A percentile compares a stretch with the other conserved stretches of the same genome.
Evolutionary conservation across 345 rosid genomes (phyloP).

Genomic region (Limnanthes douglasii): DNA sequence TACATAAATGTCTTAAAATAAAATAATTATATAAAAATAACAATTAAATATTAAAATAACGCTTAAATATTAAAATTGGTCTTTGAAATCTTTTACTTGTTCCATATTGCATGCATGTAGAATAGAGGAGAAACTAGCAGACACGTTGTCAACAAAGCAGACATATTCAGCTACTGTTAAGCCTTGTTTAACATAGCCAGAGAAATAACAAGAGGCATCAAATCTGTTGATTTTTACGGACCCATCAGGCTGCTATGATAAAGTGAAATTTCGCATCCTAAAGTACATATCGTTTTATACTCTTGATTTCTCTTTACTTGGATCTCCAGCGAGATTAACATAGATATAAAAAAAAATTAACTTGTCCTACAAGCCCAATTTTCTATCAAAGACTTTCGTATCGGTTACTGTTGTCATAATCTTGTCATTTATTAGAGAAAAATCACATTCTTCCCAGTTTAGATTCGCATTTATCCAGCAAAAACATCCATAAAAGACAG

Average conservation of each 20-base stretch:
- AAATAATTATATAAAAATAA: no score
- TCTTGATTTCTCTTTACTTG: background rate
- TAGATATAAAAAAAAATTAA: background rate
- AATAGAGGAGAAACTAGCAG: constrained; percentile 14
- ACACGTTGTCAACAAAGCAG: constrained; percentile 13
- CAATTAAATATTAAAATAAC: no score
- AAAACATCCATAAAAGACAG: no score
- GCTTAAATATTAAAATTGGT: no score
- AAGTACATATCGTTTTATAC: background rate
- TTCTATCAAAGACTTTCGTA: constrained; percentile 5
- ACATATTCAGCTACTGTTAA: constrained; percentile 13
- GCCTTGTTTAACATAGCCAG: constrained; percentile 3
- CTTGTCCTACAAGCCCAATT: background rate
- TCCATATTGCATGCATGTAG: constrained; percentile 8
- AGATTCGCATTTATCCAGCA: constrained; percentile 10
- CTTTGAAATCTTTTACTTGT: constrained; percentile 12
- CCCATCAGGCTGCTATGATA: background rate
- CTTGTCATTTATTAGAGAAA: background rate
- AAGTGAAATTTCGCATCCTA: constrained; percentile 2
- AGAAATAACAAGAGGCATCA: constrained; percentile 9
- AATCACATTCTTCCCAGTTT: constrained; percentile 7
- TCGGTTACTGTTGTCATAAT: no score
- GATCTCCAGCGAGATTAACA: constrained; percentile 1
- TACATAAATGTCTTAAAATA: no score
- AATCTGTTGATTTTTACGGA: constrained; percentile 22